Evolutionary conservation across 345 rosid species (phyloP).

Genomic region (Eucalyptus microcorys): DNA sequence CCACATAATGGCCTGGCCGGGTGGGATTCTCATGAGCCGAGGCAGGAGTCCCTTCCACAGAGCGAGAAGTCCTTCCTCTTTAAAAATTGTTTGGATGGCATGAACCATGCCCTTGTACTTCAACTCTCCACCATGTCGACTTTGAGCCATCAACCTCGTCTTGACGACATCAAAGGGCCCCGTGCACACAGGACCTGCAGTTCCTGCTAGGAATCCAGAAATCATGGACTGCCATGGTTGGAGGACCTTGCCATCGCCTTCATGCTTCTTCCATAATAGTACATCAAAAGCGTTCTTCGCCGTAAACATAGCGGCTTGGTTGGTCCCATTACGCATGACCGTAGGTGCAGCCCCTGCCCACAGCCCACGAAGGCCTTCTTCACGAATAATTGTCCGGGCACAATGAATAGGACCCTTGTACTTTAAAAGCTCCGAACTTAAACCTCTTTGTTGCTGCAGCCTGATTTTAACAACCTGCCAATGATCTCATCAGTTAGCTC

Average conservation of each 20-base stretch:
- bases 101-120: conserved; percentile 92
- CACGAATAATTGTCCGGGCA: conserved; percentile 48
- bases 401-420: conserved; percentile 94
- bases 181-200: conserved; percentile 84
- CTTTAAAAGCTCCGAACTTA: conserved; percentile 66
- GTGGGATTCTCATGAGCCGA: conserved; percentile 94
- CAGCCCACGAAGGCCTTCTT: conserved; percentile 75
- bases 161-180: conserved; percentile 99
- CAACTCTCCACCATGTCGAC: conserved; percentile 34
- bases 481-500: not conserved
- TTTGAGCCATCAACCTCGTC: conserved; percentile 95
- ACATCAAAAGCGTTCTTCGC: conserved; percentile 81
- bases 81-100: conserved; percentile 69
- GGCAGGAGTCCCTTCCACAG: conserved; percentile 95
- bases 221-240: conserved; percentile 97
- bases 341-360: conserved; percentile 99
- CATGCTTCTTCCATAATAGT: conserved; percentile 83
- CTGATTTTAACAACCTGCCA: conserved; percentile 89
- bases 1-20: conserved; percentile 99
- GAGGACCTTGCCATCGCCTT: conserved; percentile 79
- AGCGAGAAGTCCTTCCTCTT: conserved; percentile 71
- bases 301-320: conserved; percentile 96
- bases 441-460: conserved; percentile 87
- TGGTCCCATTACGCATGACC: conserved; percentile 93
- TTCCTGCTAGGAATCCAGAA: conserved; percentile 92